A percentile compares a stretch with the other conserved stretches of the same genome.
phyloP scores from a whole-genome alignment of 2,329 filamentous ascomycete species.

The Aureobasidium sp. region DNA sequence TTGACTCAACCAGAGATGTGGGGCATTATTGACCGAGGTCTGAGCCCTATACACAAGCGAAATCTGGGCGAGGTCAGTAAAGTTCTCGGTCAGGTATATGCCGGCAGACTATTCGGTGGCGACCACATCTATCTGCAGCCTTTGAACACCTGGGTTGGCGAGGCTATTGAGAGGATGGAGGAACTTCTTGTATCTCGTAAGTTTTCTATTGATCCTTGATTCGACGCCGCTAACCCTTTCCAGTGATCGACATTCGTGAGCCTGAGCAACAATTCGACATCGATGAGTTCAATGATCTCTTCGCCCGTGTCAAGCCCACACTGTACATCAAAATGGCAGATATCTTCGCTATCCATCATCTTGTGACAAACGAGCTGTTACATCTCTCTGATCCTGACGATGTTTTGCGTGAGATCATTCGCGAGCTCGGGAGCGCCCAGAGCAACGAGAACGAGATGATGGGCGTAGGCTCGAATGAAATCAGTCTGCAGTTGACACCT shows the following conservation, averaged over 20 bases:
- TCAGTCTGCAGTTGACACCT: slow-evolving; percentile 81
- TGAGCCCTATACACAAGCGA: slow-evolving; percentile 86
- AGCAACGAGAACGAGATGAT: slow-evolving; percentile 92
- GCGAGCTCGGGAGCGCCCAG: slow-evolving; percentile 91
- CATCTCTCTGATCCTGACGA: slow-evolving; percentile 80
- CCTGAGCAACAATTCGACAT: slow-evolving; percentile 93
- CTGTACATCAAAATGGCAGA: slow-evolving; percentile 99
- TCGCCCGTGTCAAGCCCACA: slow-evolving; percentile 91
- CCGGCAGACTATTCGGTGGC: slow-evolving; percentile 80
- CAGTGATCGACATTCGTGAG: slow-evolving; percentile 71
- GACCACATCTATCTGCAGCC: slow-evolving; percentile 96
- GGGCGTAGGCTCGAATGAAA: slow-evolving; percentile 78
- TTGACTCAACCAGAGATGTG: slow-evolving; percentile 85
- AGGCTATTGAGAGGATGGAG: slow-evolving; percentile 72
- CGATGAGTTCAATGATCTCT: slow-evolving; percentile 97
- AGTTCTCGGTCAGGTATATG: slow-evolving; percentile 80
- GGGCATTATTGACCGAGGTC: slow-evolving; percentile 80
- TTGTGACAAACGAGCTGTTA: slow-evolving; percentile 72
- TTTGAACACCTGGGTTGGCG: slow-evolving; percentile 81
- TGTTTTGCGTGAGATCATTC: slow-evolving; percentile 80
- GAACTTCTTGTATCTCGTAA: slow-evolving; percentile 63
- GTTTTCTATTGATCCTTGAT: slow-evolving; percentile 22
- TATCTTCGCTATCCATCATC: slow-evolving; percentile 90
- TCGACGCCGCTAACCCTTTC: neutral
- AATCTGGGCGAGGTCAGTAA: slow-evolving; percentile 88